Evolutionary conservation across 2,329 filamentous ascomycete genomes (phyloP).

Genomic region (Colletotrichum kahawae): DNA sequence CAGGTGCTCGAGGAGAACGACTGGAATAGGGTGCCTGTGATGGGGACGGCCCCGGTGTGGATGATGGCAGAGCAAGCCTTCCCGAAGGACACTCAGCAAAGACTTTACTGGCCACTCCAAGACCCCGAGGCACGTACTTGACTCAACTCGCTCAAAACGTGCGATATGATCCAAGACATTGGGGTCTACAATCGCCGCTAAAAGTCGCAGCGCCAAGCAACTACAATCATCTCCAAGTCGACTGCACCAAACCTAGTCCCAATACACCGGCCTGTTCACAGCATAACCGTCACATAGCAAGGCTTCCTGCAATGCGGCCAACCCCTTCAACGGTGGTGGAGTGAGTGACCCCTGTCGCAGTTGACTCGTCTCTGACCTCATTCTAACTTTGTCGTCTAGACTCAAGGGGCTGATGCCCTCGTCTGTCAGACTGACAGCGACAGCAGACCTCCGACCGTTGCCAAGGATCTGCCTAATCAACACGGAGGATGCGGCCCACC

Average conservation of each 20-base stretch:
- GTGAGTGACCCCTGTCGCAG: neutral
- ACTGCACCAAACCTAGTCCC: neutral
- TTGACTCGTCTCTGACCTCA: neutral
- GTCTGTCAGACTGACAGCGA: neutral
- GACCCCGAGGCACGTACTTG: neutral
- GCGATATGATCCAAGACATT: neutral
- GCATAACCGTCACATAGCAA: neutral
- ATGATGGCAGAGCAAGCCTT: neutral
- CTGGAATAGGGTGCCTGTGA: neutral
- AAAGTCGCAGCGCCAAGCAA: neutral
- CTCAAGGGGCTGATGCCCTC: neutral
- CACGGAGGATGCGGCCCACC: neutral
- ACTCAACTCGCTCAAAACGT: neutral
- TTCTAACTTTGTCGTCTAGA: neutral
- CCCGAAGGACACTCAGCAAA: neutral
- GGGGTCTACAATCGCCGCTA: neutral
- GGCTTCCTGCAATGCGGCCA: neutral
- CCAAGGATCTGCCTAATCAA: conserved; percentile 5
- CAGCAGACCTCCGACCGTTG: neutral
- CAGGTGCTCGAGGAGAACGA: neutral
- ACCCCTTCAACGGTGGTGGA: neutral
- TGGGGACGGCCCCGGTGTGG: neutral
- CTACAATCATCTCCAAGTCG: neutral
- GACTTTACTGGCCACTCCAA: neutral
- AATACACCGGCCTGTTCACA: neutral